Conservation (phyloP, 2,329 filamentous ascomycete species). For the Capronia coronata region DNA sequence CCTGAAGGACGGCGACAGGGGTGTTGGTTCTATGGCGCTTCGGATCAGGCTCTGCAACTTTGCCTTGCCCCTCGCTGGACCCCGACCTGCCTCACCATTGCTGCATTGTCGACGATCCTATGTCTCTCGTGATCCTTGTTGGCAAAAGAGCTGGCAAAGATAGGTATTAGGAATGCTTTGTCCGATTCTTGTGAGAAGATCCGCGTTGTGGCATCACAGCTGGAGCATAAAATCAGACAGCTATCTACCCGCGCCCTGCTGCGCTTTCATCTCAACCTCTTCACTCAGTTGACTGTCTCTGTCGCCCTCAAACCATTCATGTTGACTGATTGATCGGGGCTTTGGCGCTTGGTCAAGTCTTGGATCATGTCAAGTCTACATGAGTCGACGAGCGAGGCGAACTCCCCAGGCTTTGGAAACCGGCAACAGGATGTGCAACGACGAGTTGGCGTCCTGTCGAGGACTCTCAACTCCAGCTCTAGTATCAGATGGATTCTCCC, state of each 20-base stretch:
- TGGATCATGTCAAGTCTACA: background rate
- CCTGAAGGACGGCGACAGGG: background rate
- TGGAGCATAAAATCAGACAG: background rate
- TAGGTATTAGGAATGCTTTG: background rate
- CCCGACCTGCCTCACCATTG: conserved; percentile 2
- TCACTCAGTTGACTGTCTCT: background rate
- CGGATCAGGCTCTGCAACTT: conserved; percentile 3
- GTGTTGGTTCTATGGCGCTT: conserved; percentile 8
- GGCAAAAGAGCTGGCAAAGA: background rate
- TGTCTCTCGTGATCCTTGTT: background rate
- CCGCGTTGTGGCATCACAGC: background rate
- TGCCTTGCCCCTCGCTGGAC: conserved; percentile 1
- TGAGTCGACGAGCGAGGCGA: background rate
- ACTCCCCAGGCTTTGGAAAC: background rate
- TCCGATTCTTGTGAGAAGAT: background rate
- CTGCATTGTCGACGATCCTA: background rate
- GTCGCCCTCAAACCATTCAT: background rate
- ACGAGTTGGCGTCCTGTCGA: conserved; percentile 63
- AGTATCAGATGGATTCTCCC: conserved; percentile 70
- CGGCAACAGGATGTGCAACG: background rate
- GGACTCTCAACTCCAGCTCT: conserved; percentile 70
- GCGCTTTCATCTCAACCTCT: background rate
- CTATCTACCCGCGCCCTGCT: background rate
- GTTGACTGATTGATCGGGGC: background rate
- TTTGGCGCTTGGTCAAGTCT: background rate